phyloP scores from a whole-genome alignment of 1,139 yeast species.

The Petasospora rhodanensis region DNA sequence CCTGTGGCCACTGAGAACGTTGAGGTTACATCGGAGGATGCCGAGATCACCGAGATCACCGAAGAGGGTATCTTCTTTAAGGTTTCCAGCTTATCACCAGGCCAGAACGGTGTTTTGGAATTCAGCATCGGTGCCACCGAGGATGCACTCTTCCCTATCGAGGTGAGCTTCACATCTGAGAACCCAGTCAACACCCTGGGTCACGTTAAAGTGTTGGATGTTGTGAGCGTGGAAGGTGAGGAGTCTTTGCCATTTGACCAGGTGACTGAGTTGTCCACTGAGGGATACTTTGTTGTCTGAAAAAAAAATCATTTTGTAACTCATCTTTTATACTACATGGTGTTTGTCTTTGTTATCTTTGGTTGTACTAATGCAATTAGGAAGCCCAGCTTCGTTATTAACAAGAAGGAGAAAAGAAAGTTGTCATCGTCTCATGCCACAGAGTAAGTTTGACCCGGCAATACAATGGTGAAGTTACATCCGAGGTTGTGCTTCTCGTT shows the following conservation, averaged over 20 bases:
- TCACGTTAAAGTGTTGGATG: slow-evolving; percentile 41
- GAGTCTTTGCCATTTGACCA: slow-evolving; percentile 67
- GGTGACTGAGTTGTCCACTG: slow-evolving; percentile 56
- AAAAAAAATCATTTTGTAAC: too few species aligned
- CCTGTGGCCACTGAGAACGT: slow-evolving; percentile 62
- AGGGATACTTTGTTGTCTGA: slow-evolving; percentile 59
- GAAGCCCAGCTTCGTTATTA: neutral
- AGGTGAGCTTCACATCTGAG: slow-evolving; percentile 38
- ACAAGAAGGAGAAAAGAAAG: too few species aligned
- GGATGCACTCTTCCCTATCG: slow-evolving; percentile 87
- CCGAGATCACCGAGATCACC: slow-evolving; percentile 42
- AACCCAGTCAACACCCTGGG: slow-evolving; percentile 38
- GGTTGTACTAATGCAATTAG: too few species aligned
- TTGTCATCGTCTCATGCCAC: neutral
- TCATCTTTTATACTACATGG: too few species aligned
- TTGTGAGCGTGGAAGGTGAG: slow-evolving; percentile 34
- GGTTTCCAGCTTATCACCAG: slow-evolving; percentile 43
- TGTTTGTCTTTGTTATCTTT: too few species aligned
- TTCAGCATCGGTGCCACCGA: slow-evolving; percentile 74
- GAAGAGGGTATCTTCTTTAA: slow-evolving; percentile 62
- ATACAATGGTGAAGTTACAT: slow-evolving; percentile 45
- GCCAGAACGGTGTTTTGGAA: slow-evolving; percentile 72
- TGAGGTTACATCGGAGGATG: slow-evolving; percentile 42
- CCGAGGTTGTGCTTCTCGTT: slow-evolving; percentile 35
- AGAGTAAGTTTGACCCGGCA: slow-evolving; percentile 44